Base-by-base conservation (phyloP, 163 green algal species). In the Coccomyxa subellipsoidea region DNA sequence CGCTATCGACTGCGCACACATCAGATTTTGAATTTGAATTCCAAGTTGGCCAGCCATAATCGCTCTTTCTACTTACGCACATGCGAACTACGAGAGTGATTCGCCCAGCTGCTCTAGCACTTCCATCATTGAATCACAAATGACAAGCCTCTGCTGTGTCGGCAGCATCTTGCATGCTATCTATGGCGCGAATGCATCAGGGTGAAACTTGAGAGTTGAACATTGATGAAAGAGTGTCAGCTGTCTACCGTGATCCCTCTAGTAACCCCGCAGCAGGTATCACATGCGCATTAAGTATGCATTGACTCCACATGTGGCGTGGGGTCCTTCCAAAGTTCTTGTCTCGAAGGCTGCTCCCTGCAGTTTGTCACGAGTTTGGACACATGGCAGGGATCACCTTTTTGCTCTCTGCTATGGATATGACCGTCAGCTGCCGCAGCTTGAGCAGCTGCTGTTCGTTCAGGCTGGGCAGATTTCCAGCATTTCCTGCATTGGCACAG, bases 351-450 rank as follows among this genome's bases (percentile, higher is more conserved):
- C n/a, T n/a, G n/a, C n/a, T n/a, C n/a, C n/a, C n/a, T n/a, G n/a
- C n/a, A n/a, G n/a, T n/a, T n/a, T n/a, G n/a, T n/a, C n/a, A n/a
- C n/a, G n/a, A 7, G 21, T 54, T 40, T 78, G 27, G 32, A 78
- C 15, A 0, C 36, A 31, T 39, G 10, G 32, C 29, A 40, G 31
- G 3, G 72, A n/a, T n/a, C 72, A 78, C n/a, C 89, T 94, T 94
- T n/a, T 79, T 76, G 31, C 76, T 77, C 4, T 87, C 84, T 0
- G 94, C 92, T 39, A 96, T 81, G 4, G 88, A 92, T 0, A 94
- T 86, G 0, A 98, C 81, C 0, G 92, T 96, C 1, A 98, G 89
- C 86, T 95, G 92, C 84, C 93, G 94, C 0, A 98, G 88, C 88
- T 98, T 98, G 7, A 88, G 70, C 37, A 85, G 32, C 85, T 98